Conservation (phyloP, 2,329 filamentous ascomycete genomes). For the Aureobasidium namibiae region DNA sequence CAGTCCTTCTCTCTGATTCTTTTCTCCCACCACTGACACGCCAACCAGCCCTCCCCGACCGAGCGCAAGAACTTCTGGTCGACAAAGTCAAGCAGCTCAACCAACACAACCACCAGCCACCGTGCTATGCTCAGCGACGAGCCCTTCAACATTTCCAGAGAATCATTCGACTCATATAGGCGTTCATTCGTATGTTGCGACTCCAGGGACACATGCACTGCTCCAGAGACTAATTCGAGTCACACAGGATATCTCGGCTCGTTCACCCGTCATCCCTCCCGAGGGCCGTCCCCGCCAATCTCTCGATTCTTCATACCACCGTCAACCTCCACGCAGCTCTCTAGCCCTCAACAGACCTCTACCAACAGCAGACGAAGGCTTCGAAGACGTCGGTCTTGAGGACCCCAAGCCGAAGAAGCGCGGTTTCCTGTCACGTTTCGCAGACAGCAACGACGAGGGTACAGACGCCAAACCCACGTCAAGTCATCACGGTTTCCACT, state of each 20-base stretch:
- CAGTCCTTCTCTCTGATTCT: not conserved
- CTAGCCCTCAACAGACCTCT: slow-evolving; percentile 26
- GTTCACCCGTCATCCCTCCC: slow-evolving; percentile 60
- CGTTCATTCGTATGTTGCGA: slow-evolving; percentile 75
- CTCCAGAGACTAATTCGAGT: not conserved
- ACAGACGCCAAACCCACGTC: slow-evolving; percentile 35
- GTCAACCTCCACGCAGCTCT: slow-evolving; percentile 32
- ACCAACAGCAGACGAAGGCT: slow-evolving; percentile 53
- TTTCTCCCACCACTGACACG: slow-evolving; percentile 3
- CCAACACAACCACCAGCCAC: slow-evolving; percentile 47
- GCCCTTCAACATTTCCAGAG: slow-evolving; percentile 87
- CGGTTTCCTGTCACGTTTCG: slow-evolving; percentile 73
- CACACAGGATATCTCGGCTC: slow-evolving; percentile 79
- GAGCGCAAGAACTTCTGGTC: slow-evolving; percentile 78
- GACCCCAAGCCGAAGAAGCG: slow-evolving; percentile 68
- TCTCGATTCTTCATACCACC: slow-evolving; percentile 61
- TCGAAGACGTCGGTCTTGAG: slow-evolving; percentile 87
- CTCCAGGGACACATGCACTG: not conserved
- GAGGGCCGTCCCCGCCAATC: slow-evolving; percentile 60
- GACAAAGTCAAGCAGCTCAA: slow-evolving; percentile 42
- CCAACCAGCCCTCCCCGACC: slow-evolving; percentile 68
- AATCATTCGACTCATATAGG: slow-evolving; percentile 94
- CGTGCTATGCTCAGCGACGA: slow-evolving; percentile 68
- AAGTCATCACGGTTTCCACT: slow-evolving; percentile 36
- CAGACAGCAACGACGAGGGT: slow-evolving; percentile 42